Evolutionary conservation across 331 rosid genomes (phyloP), one percentile per base, ranked within the genome.

Genomic region (Rhamnella rubrinervis): DNA sequence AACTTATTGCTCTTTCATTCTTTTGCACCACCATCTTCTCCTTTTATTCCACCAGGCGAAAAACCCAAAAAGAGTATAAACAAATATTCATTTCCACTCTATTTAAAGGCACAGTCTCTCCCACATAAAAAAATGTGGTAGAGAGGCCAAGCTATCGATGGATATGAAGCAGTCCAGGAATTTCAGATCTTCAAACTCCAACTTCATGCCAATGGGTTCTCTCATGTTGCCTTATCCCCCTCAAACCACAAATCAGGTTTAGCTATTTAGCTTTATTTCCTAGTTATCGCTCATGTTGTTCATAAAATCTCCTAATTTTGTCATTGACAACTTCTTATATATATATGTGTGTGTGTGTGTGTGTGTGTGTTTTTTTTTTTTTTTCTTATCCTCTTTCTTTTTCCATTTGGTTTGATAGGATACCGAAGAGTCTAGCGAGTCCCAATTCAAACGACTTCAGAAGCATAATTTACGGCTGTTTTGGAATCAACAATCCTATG

Each of bases 401-500:
- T 7, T 21, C 21, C 4, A 49, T 14, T 6, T 13, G 28, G 28
- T 28, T 13, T 19, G 18, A 38, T 25, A 60, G 73, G 18, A 59
- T 55, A 68, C 47, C 38, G 63, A 67, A 50, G 68, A 20, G 9
- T 31, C 39, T 41, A 72, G 20, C 28, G 9, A 4, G 23, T 15
- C 31, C 51, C 23, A n/a, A 19, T 40, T 65, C n/a, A 31, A 14
- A 14, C 56, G 50, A 70, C 44, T 21, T 9, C 80, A 66, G 67
- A 65, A 49, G 61, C 31, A 62, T 18, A 55, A 44, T 26, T 15
- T 80, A 4, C 51, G 71, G 47, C 14, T 40, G 1, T 83, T 80
- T 39, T 83, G 82, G 83, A 21, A 71, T 39, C 71, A 59, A 25
- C 88, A 77, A 12, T 1, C 21, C 59, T 6, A 28, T 11, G 62